Conservation (phyloP, 306 rosid genomes). For the Quillaja saponaria region DNA sequence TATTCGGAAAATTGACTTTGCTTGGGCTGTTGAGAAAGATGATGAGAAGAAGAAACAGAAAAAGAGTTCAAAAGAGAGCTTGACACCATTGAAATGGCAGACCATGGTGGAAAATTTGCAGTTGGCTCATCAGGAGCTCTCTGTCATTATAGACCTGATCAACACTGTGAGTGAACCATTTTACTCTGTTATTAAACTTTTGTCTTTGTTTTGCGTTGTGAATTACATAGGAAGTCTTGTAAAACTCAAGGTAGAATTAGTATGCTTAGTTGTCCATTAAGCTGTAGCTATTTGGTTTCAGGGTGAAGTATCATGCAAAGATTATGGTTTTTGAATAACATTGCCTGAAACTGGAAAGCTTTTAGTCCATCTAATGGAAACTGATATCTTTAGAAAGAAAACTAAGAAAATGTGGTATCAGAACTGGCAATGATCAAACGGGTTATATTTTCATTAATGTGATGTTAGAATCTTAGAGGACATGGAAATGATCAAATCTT, state of each 20-base stretch:
- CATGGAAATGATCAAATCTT: constrained; percentile 1
- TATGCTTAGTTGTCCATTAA: too few relatives aligned
- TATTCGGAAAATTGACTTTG: constrained; percentile 81
- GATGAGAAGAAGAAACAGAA: constrained; percentile 75
- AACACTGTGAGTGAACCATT: constrained; percentile 62
- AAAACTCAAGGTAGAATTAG: too few relatives aligned
- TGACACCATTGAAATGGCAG: constrained; percentile 88
- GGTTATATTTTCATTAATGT: constrained; percentile 20
- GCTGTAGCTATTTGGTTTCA: constrained; percentile 19
- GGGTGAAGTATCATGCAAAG: too few relatives aligned
- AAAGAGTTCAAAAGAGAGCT: constrained; percentile 71
- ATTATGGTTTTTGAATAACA: too few relatives aligned
- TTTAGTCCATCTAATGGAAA: neutral
- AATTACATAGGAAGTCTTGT: neutral
- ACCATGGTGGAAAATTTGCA: constrained; percentile 83
- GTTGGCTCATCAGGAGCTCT: constrained; percentile 86
- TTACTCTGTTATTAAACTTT: constrained; percentile 1
- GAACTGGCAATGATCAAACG: neutral
- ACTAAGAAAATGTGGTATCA: neutral
- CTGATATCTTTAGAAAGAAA: too few relatives aligned
- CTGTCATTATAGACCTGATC: constrained; percentile 83
- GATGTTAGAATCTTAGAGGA: constrained; percentile 21
- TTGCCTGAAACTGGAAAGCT: constrained; percentile 3
- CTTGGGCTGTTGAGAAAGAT: constrained; percentile 89
- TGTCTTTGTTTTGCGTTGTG: neutral